Evolutionary conservation across 2,329 filamentous ascomycete genomes (phyloP).

Genomic region (Alternaria dauci): DNA sequence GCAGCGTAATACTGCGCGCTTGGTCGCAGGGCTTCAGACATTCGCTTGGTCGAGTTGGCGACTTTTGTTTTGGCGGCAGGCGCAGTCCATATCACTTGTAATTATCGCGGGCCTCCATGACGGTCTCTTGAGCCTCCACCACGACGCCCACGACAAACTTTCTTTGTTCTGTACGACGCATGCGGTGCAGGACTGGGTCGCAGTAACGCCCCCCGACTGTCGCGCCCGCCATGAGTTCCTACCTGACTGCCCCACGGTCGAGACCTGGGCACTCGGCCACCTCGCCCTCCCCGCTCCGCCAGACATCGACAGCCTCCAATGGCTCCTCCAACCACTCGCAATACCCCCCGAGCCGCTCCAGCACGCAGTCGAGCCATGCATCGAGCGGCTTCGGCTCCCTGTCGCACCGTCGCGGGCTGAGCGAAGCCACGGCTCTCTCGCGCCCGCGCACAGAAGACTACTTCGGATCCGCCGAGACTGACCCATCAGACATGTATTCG

Average conservation of each 20-base stretch:
- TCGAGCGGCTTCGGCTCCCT: conserved; percentile 62
- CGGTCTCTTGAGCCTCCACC: conserved; percentile 37
- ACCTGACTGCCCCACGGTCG: conserved; percentile 49
- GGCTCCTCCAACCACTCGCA: conserved; percentile 73
- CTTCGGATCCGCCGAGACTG: conserved; percentile 53
- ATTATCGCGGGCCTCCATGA: conserved; percentile 39
- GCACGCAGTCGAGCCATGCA: conserved; percentile 76
- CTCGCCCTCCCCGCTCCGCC: conserved; percentile 61
- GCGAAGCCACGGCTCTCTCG: conserved; percentile 70
- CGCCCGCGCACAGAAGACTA: conserved; percentile 60
- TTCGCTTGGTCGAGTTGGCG: conserved; percentile 20
- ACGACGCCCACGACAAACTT: conserved; percentile 17
- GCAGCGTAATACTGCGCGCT: conserved; percentile 31
- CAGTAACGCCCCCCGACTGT: conserved; percentile 18
- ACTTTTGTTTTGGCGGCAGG: conserved; percentile 33
- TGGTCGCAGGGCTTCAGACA: conserved; percentile 33
- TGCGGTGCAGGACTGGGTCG: conserved; percentile 31
- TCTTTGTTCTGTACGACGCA: conserved; percentile 38
- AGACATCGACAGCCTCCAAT: conserved; percentile 75
- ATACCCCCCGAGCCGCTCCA: conserved; percentile 68
- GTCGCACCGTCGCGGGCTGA: conserved; percentile 77
- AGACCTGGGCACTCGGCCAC: conserved; percentile 51
- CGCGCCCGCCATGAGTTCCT: conserved; percentile 47
- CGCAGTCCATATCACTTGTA: conserved; percentile 31
- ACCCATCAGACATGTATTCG: conserved; percentile 72